Conservation (phyloP, 768 basidiomycete genomes). For the Tricholoma bakamatsutake region DNA sequence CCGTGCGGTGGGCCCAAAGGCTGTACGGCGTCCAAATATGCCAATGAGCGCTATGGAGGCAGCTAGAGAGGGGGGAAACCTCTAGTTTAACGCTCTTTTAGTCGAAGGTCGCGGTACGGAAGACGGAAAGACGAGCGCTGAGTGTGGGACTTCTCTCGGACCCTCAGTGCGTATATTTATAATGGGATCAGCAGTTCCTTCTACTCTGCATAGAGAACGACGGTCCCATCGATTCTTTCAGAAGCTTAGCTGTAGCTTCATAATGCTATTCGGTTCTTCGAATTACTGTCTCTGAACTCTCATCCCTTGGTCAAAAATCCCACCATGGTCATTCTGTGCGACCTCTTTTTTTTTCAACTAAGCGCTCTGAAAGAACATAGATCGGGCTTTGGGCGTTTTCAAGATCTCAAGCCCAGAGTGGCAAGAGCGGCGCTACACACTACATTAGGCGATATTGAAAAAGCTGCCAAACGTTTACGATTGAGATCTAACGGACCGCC, state of each 20-base stretch:
- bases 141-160: conserved; percentile 4
- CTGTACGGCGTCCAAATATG: background rate
- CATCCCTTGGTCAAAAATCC: background rate
- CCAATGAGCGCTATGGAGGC: background rate
- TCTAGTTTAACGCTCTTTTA: background rate
- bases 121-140: conserved; percentile 4
- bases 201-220: background rate
- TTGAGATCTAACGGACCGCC: background rate
- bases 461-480: background rate
- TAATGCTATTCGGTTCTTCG: background rate
- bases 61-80: background rate
- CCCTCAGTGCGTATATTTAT: background rate
- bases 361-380: background rate
- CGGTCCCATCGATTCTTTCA: background rate
- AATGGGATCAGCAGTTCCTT: background rate
- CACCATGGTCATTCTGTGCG: no score
- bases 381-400: background rate
- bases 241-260: background rate
- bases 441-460: background rate
- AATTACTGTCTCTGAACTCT: background rate
- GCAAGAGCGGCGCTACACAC: background rate
- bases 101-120: conserved; percentile 1
- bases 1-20: conserved; percentile 1
- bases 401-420: background rate
- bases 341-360: no score